Base-by-base conservation (phyloP, 2,329 filamentous ascomycete genomes). In the Monosporascus sp. region DNA sequence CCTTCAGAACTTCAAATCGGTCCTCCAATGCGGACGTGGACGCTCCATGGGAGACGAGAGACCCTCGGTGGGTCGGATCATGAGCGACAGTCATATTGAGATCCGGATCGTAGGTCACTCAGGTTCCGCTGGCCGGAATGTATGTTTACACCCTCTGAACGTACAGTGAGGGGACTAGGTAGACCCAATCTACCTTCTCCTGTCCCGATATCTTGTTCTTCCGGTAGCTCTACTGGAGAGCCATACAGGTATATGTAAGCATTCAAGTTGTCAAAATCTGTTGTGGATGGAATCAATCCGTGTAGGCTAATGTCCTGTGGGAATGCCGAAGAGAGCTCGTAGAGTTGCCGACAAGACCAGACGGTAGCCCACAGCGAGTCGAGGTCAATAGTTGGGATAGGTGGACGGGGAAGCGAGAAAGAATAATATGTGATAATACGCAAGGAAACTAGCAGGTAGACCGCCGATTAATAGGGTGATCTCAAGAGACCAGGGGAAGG, bases 1-100 rank as follows among this genome's bases (percentile, higher is more conserved):
- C 94, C 74, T 97, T 99, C 68, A 99, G 77, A 51, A 99, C 86
- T 72, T 99, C 93, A 69, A 97, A 99, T 62, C 92, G 86, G 69
- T 99, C 94, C 70, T 97, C 92, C 51, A 99, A 83, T 51, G 84
- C 81, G 73, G 86, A 65, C 41, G 69, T 73, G 50, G 71, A 70
- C 59, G 71, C 64, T 59, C 68, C 65, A 55, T 73, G 68, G 73
- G 79, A 65, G 69, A 77, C 75, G 52, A 81, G 76, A 62, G 83
- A 81, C 70, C 83, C 83, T 69, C 88, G 83, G 64, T 85, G 83
- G 71, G 86, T 81, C 65, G 84, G 75, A 66, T 93, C 90, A 70
- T 85, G 85, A 67, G 83, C 80, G 72, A 90, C 83, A 46, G 88
- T 89, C 89, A 95, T 95, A 62, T 66, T 84, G 71, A 55, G 64